phyloP scores from a whole-genome alignment of 1,284 basidiomycete species.

The Porodaedalea pini region DNA sequence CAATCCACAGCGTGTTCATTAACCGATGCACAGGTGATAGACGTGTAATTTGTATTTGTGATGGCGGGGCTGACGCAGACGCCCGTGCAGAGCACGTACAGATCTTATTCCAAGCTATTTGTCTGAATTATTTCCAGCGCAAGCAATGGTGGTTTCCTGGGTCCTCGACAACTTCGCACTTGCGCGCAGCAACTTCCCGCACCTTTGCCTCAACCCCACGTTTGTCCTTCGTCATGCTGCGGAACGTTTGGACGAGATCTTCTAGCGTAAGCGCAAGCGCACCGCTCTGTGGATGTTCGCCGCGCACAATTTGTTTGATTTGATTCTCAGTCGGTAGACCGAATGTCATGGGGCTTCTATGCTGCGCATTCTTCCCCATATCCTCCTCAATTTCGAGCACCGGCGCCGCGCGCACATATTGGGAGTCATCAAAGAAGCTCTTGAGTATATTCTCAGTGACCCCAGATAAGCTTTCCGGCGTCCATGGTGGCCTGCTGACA shows the following conservation, averaged over 20 bases:
- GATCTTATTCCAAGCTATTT: neutral
- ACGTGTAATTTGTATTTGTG: neutral
- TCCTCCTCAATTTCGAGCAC: slow-evolving; percentile 43
- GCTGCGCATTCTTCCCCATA: slow-evolving; percentile 25
- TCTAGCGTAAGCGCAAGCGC: slow-evolving; percentile 54
- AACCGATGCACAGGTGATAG: slow-evolving; percentile 15
- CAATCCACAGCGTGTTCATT: slow-evolving; percentile 10
- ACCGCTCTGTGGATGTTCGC: slow-evolving; percentile 52
- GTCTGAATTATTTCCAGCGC: slow-evolving; percentile 40
- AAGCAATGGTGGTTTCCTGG: slow-evolving; percentile 53
- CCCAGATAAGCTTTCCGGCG: slow-evolving; percentile 54
- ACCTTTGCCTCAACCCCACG: slow-evolving; percentile 72
- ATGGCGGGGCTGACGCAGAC: neutral
- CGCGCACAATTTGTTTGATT: slow-evolving; percentile 59
- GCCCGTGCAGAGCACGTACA: neutral
- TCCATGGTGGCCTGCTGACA: slow-evolving; percentile 59
- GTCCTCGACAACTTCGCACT: slow-evolving; percentile 55
- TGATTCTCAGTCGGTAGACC: slow-evolving; percentile 67
- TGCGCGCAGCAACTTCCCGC: slow-evolving; percentile 63
- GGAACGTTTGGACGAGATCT: slow-evolving; percentile 59
- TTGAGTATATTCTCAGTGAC: slow-evolving; percentile 52
- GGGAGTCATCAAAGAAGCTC: slow-evolving; percentile 59
- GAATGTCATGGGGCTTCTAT: slow-evolving; percentile 47
- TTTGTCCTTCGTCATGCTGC: slow-evolving; percentile 49
- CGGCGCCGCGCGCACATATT: slow-evolving; percentile 47